Evolutionary conservation across 345 rosid species (phyloP).

Genomic region (Durio zibethinus): DNA sequence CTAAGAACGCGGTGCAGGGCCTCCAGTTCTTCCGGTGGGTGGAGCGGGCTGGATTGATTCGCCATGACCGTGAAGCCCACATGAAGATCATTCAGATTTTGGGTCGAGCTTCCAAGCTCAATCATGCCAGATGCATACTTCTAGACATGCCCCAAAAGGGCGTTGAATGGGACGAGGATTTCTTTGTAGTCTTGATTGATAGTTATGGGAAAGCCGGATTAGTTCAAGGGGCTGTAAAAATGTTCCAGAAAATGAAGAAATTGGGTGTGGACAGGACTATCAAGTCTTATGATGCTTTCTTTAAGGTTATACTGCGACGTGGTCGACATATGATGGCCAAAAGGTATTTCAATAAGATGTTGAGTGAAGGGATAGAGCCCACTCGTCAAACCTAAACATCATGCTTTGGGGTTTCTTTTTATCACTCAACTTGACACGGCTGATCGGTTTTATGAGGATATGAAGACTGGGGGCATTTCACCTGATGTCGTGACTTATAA

Average conservation of each 20-base stretch:
- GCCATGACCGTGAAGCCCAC: conserved; percentile 68
- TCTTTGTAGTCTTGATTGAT: conserved; percentile 66
- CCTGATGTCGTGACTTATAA: conserved; percentile 74
- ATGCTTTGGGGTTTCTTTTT: conserved; percentile 88
- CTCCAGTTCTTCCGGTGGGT: conserved; percentile 96
- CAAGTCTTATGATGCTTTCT: conserved; percentile 67
- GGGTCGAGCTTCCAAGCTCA: conserved; percentile 67
- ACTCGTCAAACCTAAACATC: conserved; percentile 71
- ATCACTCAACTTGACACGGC: conserved; percentile 69
- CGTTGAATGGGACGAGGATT: conserved; percentile 76
- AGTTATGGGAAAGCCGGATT: conserved; percentile 82
- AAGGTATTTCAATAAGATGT: conserved; percentile 74
- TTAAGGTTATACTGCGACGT: conserved; percentile 74
- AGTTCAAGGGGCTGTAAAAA: conserved; percentile 84
- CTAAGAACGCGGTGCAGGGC: conserved; percentile 72
- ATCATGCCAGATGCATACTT: conserved; percentile 81
- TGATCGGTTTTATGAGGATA: conserved; percentile 70
- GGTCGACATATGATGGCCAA: conserved; percentile 95
- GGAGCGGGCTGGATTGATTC: conserved; percentile 74
- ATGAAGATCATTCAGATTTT: conserved; percentile 74
- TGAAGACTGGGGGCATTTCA: conserved; percentile 57
- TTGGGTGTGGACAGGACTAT: conserved; percentile 68
- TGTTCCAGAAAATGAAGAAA: conserved; percentile 72
- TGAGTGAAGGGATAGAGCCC: conserved; percentile 72
- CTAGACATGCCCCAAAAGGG: conserved; percentile 88